These are phyloP conservation scores for Aspergillus affinis DNA, from an alignment of 495 filamentous ascomycete genomes.

Conservation along the genomic window DNA sequence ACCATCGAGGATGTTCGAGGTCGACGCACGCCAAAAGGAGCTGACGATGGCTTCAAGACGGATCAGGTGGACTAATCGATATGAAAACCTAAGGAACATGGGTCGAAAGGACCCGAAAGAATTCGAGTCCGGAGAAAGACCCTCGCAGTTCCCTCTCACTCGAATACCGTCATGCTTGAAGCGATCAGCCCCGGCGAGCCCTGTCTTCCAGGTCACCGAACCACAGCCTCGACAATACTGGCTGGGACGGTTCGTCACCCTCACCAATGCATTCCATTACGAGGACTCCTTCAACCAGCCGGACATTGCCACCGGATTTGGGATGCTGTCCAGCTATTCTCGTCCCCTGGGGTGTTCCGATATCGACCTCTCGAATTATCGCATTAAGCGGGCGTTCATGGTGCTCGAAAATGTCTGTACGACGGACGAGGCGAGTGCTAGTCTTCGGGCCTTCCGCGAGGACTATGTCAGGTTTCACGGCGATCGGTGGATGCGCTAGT, in stretches of 20 bases:
- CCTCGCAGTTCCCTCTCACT: too few relatives aligned
- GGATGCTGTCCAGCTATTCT: slow-evolving; percentile 24
- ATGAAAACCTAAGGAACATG: slow-evolving; percentile 5
- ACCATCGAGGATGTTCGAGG: neutral
- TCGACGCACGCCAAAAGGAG: neutral
- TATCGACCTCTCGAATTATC: slow-evolving; percentile 25
- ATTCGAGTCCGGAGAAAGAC: neutral
- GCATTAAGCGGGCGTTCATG: slow-evolving; percentile 46
- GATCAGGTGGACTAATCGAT: slow-evolving; percentile 11
- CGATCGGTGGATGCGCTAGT: slow-evolving; percentile 20
- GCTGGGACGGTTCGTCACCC: slow-evolving; percentile 54
- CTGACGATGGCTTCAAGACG: neutral
- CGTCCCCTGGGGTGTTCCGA: slow-evolving; percentile 17
- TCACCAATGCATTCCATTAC: slow-evolving; percentile 53
- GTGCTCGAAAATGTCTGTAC: slow-evolving; percentile 47
- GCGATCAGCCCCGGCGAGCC: neutral
- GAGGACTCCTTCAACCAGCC: slow-evolving; percentile 39
- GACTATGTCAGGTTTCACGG: slow-evolving; percentile 37
- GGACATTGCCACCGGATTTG: slow-evolving; percentile 24
- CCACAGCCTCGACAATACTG: slow-evolving; percentile 42
- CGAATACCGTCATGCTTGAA: neutral
- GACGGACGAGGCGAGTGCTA: slow-evolving; percentile 48
- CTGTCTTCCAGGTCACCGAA: slow-evolving; percentile 18
- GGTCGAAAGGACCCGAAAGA: slow-evolving; percentile 1
- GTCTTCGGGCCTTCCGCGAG: slow-evolving; percentile 47